These are phyloP conservation scores for Ascocoryne sarcoides DNA, from an alignment of 2,329 filamentous ascomycete species.

Conservation along the genomic window DNA sequence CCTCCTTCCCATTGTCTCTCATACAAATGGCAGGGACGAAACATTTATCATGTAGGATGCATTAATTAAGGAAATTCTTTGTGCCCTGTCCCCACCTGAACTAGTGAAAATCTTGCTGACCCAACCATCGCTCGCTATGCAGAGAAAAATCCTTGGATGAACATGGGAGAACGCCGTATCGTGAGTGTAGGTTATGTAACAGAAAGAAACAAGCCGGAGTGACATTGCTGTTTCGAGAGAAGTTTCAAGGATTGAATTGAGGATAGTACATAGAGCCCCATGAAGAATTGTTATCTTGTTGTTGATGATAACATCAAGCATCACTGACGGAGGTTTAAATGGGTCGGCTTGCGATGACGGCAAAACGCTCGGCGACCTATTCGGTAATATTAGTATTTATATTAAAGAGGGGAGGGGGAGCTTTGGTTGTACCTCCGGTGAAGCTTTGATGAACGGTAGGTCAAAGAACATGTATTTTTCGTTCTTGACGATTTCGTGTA, in stretches of 20 bases:
- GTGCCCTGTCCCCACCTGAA: conserved; percentile 16
- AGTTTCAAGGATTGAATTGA: conserved; percentile 1
- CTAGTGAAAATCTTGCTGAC: conserved; percentile 23
- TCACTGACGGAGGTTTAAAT: conserved; percentile 2
- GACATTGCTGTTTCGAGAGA: conserved; percentile 6
- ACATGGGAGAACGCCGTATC: conserved; percentile 27
- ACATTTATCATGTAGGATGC: conserved; percentile 29
- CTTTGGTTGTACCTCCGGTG: conserved; percentile 63
- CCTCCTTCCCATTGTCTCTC: conserved; percentile 16
- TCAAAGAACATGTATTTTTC: conserved; percentile 88
- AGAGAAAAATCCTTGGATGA: conserved; percentile 26
- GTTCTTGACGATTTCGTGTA: conserved; percentile 86
- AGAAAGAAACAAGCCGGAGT: conserved; percentile 16
- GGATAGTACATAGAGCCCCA: no score
- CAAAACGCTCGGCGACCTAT: conserved; percentile 27
- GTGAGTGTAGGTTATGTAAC: conserved; percentile 28
- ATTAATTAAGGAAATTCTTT: conserved; percentile 23
- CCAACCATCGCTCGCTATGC: conserved; percentile 30
- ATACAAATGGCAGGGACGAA: conserved; percentile 19
- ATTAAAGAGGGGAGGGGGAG: no score
- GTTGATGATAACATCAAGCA: neutral
- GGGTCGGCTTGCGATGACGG: conserved; percentile 20
- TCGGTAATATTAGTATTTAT: conserved; percentile 1
- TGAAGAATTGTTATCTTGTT: no score
- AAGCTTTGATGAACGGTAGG: conserved; percentile 80